Conservation (phyloP, 2,329 filamentous ascomycete species). For the Aureobasidium sp. region DNA sequence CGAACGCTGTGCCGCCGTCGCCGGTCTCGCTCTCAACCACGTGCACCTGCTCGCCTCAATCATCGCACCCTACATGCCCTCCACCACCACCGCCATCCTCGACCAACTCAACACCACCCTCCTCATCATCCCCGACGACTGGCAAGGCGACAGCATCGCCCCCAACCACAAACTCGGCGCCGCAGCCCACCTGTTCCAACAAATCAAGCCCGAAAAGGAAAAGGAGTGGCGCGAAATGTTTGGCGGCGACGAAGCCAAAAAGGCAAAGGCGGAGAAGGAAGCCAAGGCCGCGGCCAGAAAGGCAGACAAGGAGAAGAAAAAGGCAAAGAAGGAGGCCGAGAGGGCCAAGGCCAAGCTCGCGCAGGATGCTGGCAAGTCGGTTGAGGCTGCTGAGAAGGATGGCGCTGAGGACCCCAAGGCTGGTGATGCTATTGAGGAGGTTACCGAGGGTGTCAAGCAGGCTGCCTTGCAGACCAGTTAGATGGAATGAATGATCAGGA, state of each 20-base stretch:
- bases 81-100: conserved; percentile 68
- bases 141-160: conserved; percentile 54
- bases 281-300: conserved; percentile 50
- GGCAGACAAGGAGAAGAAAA: conserved; percentile 56
- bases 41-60: conserved; percentile 74
- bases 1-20: conserved; percentile 52
- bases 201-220: conserved; percentile 74
- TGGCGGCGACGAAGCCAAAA: conserved; percentile 58
- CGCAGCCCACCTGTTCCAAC: conserved; percentile 72
- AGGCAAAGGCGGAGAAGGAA: conserved; percentile 64
- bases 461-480: conserved; percentile 36
- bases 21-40: conserved; percentile 77
- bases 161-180: conserved; percentile 76
- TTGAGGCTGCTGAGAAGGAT: conserved; percentile 71
- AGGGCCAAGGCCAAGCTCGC: conserved; percentile 43
- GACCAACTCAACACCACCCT: conserved; percentile 57
- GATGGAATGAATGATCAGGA: neutral
- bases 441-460: conserved; percentile 39
- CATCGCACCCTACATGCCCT: conserved; percentile 77
- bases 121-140: conserved; percentile 44
- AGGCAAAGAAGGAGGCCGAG: conserved; percentile 59
- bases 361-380: conserved; percentile 50
- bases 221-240: conserved; percentile 76
- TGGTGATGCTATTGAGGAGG: conserved; percentile 36
- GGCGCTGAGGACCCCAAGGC: conserved; percentile 39